Base-by-base conservation (phyloP, 257 asterid genomes). In the Petunia axillaris region DNA sequence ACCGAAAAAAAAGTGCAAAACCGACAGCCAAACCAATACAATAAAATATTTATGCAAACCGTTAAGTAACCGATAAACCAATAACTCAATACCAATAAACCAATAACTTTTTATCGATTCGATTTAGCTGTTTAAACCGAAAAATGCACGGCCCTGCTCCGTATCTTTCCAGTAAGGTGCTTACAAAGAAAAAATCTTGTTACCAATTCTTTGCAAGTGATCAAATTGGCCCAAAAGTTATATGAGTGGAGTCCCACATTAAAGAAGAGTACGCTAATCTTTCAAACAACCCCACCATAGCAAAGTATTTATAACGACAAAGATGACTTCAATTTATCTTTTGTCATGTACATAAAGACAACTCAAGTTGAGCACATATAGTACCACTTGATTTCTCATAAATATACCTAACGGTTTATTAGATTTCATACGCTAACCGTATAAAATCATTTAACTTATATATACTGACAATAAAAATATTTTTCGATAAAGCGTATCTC, bases 251-350 rank as follows among this genome's bases (percentile, higher is more conserved):
- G 44, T 48, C 60, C 77, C 44, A 71, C 77, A 48, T 71, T 39
- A 71, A 71, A 71, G 38, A 71, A 25, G 54, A 57, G 6, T 50
- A 73, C 25, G 5, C 77, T 73, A 11, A 50, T 73, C 62, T 48
- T 73, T 71, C 3, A 35, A 73, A 73, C 77, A 50, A 73, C 44
- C 77, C 77, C 77, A 73, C 62, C 44, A 50, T 50, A 48, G 6
- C 62, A 50, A 71, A 25, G 76, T 68, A 44, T 71, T 71, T 73
- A 73, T 73, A 48, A 71, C 48, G 62, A 73, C 46, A 48, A 35
- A 2, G 74, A 48, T 71, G 77, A 71, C 77, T 48, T 48, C 60
- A 71, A 11, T 48, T 71, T 35, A 35, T 35, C 41, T 46, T 44
- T 35, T 70, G 9, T 43, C 15, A 62, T 71, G 5, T 25, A 71